Evolutionary conservation across 345 rosid genomes (phyloP).

Genomic region (Citrus maxima): DNA sequence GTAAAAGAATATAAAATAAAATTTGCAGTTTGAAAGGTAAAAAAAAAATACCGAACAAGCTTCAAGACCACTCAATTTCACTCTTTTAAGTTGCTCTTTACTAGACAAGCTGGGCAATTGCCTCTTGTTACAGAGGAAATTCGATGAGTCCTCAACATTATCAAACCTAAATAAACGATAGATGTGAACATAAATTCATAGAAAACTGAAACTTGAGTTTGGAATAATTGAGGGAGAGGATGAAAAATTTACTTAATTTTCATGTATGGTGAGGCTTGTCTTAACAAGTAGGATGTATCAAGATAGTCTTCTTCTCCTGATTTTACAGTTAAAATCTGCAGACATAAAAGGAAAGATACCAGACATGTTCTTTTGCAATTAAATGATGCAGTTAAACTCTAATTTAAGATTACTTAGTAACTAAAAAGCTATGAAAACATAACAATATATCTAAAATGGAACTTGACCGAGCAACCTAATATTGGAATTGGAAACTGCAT

Average conservation of each 20-base stretch:
- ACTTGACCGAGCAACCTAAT: not conserved
- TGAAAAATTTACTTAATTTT: conserved; percentile 58
- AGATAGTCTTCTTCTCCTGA: conserved; percentile 79
- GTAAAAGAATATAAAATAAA: not conserved
- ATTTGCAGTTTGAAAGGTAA: not conserved
- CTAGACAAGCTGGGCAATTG: conserved; percentile 38
- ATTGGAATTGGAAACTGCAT: conserved; percentile 24
- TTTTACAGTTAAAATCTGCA: conserved; percentile 77
- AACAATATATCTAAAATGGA: not conserved
- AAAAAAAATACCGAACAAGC: conserved; percentile 37
- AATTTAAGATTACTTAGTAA: not conserved
- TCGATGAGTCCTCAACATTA: conserved; percentile 45
- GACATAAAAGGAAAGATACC: conserved; percentile 1
- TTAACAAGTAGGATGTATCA: conserved; percentile 62
- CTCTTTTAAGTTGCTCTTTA: conserved; percentile 50
- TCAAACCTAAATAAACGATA: conserved; percentile 49
- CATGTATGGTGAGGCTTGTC: conserved; percentile 90
- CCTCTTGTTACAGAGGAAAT: conserved; percentile 47
- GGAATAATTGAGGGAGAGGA: not conserved
- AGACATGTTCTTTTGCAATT: not conserved
- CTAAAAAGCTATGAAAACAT: not conserved
- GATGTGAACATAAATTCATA: conserved; percentile 8
- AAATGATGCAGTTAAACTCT: not conserved
- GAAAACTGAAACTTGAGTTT: conserved; percentile 9
- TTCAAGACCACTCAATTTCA: conserved; percentile 43